Base-by-base conservation (phyloP, 2,329 filamentous ascomycete species). In the Scedosporium minutisporum region DNA sequence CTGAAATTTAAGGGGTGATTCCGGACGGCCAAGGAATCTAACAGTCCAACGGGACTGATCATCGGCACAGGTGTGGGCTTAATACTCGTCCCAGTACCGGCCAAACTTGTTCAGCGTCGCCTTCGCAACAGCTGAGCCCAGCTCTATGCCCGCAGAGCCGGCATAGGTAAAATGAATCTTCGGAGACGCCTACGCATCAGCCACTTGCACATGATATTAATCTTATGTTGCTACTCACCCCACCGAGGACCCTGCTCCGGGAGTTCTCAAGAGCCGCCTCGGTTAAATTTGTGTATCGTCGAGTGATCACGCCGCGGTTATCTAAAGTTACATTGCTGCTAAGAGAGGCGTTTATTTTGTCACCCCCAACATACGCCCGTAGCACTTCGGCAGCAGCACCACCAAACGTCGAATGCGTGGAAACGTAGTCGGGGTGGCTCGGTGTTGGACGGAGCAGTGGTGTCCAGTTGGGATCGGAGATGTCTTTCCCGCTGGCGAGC, bases 251-350 rank as follows among this genome's bases (percentile, higher is more conserved):
- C 38, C 57, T 41, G 58, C 63, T 64, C 18, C 58, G 14, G 6
- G 61, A 38, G 41, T 65, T 65, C 21, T 65, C 64, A 7, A 33
- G 5, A 10, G 44, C 55, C 6, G 64, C 64, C 6, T 55, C 41
- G 6, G 58, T 53, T 44, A 65, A 60, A 51, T 59, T 65, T 6
- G 57, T 64, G 38, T 60, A 63, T n/a, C 46, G 61, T 10, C 61
- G 53, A 7, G 64, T 65, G 33, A 65, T 64, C n/a, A 65, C 64
- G 42, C 64, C 64, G 25, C 53, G 58, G 18, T 33, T 58, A 42
- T 65, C 64, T 18, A 63, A 25, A 2, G 63, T 65, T 2, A 64
- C 64, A 44, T 65, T 64, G 61, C 61, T 63, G 53, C 63, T 64
- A 33, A 64, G 61, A 3, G 27, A 16, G 14, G 57, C 46, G 41